Evolutionary conservation across 495 filamentous ascomycete species (phyloP).

Genomic region (Trichoderma parareesei): DNA sequence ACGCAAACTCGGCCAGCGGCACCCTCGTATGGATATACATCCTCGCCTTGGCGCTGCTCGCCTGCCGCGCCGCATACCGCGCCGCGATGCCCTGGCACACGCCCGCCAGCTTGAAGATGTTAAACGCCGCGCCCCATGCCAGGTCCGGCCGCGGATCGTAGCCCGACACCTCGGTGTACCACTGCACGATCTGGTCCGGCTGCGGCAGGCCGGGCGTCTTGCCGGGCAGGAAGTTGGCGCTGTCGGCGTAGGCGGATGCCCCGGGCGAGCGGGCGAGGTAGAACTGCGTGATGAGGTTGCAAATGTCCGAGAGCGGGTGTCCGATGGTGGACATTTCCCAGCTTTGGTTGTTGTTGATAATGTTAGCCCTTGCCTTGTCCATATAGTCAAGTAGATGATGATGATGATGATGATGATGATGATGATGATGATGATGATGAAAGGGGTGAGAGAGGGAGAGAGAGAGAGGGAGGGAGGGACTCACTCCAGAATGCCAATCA

Average conservation of each 20-base stretch:
- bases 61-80: slow-evolving; percentile 74
- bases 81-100: slow-evolving; percentile 96
- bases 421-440: too few species aligned
- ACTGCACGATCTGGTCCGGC: slow-evolving; percentile 57
- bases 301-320: slow-evolving; percentile 82
- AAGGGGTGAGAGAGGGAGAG: too few species aligned
- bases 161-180: slow-evolving; percentile 68
- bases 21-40: slow-evolving; percentile 58
- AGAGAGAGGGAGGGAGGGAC: slow-evolving; percentile 18
- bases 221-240: slow-evolving; percentile 50
- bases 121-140: slow-evolving; percentile 58
- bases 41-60: slow-evolving; percentile 73
- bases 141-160: slow-evolving; percentile 61
- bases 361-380: slow-evolving; percentile 13
- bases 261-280: slow-evolving; percentile 32
- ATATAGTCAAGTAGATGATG: too few species aligned
- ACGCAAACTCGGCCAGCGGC: slow-evolving; percentile 66
- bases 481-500: slow-evolving; percentile 87
- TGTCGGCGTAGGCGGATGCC: slow-evolving; percentile 21
- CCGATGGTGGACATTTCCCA: slow-evolving; percentile 98
- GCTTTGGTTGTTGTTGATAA: slow-evolving; percentile 23
- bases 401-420: too few species aligned
- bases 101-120: slow-evolving; percentile 55
- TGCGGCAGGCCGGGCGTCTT: slow-evolving; percentile 66
- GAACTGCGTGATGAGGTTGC: slow-evolving; percentile 70